phyloP scores from a whole-genome alignment of 768 basidiomycete genomes.

The Candolleomyces aberdarensis region DNA sequence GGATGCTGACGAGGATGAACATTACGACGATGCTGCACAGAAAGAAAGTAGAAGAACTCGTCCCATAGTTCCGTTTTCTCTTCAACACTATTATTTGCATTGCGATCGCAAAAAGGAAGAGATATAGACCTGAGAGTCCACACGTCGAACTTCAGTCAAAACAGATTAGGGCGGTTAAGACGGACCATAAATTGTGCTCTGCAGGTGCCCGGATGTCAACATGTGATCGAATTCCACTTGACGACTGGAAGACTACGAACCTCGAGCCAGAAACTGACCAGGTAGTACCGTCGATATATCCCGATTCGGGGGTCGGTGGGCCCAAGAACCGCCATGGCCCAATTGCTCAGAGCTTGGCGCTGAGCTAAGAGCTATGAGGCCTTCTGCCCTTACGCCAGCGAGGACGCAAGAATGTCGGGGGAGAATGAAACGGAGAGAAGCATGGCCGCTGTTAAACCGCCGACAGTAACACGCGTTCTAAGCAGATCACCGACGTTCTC shows the following conservation, averaged over 20 bases:
- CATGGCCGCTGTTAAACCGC: too few species aligned
- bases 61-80: not conserved
- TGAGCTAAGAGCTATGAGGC: too few species aligned
- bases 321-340: too few species aligned
- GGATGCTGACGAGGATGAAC: not conserved
- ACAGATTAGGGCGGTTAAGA: not conserved
- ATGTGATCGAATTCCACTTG: not conserved
- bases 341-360: too few species aligned
- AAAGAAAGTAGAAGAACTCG: not conserved
- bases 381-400: too few species aligned
- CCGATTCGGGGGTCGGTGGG: not conserved
- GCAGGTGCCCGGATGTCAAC: not conserved
- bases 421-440: too few species aligned
- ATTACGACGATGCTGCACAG: not conserved
- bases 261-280: constrained; percentile 1
- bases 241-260: not conserved
- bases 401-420: too few species aligned
- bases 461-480: too few species aligned
- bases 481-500: too few species aligned
- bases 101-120: not conserved
- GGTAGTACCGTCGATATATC: not conserved
- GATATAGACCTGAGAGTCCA: not conserved
- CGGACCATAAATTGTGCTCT: not conserved
- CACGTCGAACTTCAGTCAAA: not conserved
- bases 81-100: not conserved